Conservation (phyloP, 2,329 filamentous ascomycete species). For the Trichophyton schoenleinii region DNA sequence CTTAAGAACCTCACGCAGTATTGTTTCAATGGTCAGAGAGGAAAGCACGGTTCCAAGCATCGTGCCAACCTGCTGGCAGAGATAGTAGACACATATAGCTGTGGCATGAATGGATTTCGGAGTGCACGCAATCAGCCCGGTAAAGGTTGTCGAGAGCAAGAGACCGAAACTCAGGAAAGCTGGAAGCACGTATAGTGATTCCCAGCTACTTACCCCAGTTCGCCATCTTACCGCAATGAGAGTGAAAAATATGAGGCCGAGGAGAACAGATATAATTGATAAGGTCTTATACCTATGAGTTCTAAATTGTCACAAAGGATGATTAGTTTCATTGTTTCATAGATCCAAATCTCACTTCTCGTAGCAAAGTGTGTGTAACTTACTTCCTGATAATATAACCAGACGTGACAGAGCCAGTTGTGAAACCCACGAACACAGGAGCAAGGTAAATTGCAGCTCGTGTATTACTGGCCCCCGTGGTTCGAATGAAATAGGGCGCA, state of each 20-base stretch:
- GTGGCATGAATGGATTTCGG: background rate
- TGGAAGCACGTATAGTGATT: background rate
- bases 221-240: slow-evolving; percentile 2
- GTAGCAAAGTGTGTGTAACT: background rate
- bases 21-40: background rate
- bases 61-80: slow-evolving; percentile 2
- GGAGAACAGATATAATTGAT: background rate
- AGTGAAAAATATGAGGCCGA: background rate
- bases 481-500: slow-evolving; percentile 2
- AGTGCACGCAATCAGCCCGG: background rate
- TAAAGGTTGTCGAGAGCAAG: background rate
- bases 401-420: background rate
- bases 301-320: background rate
- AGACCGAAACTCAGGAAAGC: background rate
- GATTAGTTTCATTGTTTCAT: background rate
- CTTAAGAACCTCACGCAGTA: background rate
- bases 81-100: slow-evolving; percentile 2
- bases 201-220: background rate
- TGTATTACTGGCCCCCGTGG: background rate
- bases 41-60: slow-evolving; percentile 2
- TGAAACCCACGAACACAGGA: background rate
- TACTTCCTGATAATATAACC: slow-evolving; percentile 3
- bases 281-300: slow-evolving; percentile 3
- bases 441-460: background rate
- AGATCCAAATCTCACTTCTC: too few species aligned